Base-by-base conservation (phyloP, 495 filamentous ascomycete genomes). In the Copromyces sp. region DNA sequence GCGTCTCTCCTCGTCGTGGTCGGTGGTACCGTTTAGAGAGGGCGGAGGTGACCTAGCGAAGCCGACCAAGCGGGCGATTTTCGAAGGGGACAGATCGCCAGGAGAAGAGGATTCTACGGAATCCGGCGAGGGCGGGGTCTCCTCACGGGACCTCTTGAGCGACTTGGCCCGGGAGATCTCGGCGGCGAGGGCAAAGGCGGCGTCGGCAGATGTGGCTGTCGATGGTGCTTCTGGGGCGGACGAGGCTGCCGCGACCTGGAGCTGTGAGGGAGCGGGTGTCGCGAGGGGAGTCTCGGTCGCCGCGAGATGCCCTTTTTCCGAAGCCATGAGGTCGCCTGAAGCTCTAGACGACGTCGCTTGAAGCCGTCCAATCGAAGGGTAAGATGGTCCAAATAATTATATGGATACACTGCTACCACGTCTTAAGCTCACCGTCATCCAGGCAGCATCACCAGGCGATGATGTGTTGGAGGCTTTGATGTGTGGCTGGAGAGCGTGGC, bases 401-500 rank as follows among this genome's bases (percentile, higher is more conserved):
- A 68, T 44, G 42, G 39, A 68, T 40, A 70, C 53, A 72, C 72
- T 68, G 61, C 69, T 71, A 44, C 72, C 74, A 41, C 73, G 73
- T 53, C 72, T 37, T 59, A 71, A 76, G 75, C 74, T 79, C 75
- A 77, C 80, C 77, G 80, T 77, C 77, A 78, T 77, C 75, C 78
- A 75, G 73, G 74, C 74, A 74, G 80, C 84, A 84, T 86, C 77
- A 77, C 82, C 80, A 75, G 77, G 77, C 74, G 75, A 72, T 69
- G 75, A 69, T 69, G 45, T 69, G 74, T 76, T 69, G 76, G 76
- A 77, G 79, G 80, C 77, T 77, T 80, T 78, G 77, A 77, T 80
- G 84, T 84, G 83, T 84, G 84, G 84, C 83, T 85, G 84, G 74
- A 82, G 82, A 84, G 78, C 80, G 84, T 86, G 84, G 84, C 84